A percentile compares a stretch with the other conserved stretches of the same genome.
These are phyloP conservation scores for Dryas octopetala DNA, from an alignment of 306 rosid genomes.

Conservation along the genomic window DNA sequence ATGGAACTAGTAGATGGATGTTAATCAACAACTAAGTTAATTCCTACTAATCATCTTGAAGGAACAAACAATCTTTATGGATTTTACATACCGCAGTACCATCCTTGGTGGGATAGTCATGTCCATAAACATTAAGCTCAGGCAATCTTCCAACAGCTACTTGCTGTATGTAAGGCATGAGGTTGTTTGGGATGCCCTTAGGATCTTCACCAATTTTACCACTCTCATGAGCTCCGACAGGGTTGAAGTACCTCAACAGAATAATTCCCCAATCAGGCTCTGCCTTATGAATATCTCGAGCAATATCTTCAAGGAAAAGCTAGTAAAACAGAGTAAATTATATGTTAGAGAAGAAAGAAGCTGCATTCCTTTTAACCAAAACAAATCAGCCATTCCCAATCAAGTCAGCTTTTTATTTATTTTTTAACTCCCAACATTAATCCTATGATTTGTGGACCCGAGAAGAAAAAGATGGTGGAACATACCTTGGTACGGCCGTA, in stretches of 20 bases:
- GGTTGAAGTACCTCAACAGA: conserved; percentile 87
- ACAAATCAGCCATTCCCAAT: neutral
- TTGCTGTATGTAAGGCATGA: conserved; percentile 96
- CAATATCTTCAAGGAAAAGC: conserved; percentile 91
- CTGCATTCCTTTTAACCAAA: neutral
- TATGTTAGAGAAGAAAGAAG: conserved; percentile 20
- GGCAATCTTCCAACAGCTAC: conserved; percentile 92
- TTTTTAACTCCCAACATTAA: neutral
- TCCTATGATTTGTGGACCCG: neutral
- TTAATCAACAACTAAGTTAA: neutral
- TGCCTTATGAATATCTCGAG: conserved; percentile 76
- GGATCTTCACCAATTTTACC: conserved; percentile 96
- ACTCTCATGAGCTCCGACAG: conserved; percentile 96
- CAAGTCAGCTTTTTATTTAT: neutral
- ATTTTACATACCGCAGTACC: conserved; percentile 76
- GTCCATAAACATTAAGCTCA: conserved; percentile 79
- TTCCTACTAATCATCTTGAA: neutral
- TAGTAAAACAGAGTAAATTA: conserved; percentile 20
- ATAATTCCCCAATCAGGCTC: conserved; percentile 87
- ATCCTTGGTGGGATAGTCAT: conserved; percentile 86
- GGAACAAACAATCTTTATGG: neutral
- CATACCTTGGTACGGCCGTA: conserved; percentile 88
- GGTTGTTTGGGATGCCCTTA: conserved; percentile 88
- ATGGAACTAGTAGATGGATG: neutral
- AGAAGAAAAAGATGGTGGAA: conserved; percentile 4